Conservation (phyloP, 2,329 filamentous ascomycete species). For the Domatiomyces globalis region DNA sequence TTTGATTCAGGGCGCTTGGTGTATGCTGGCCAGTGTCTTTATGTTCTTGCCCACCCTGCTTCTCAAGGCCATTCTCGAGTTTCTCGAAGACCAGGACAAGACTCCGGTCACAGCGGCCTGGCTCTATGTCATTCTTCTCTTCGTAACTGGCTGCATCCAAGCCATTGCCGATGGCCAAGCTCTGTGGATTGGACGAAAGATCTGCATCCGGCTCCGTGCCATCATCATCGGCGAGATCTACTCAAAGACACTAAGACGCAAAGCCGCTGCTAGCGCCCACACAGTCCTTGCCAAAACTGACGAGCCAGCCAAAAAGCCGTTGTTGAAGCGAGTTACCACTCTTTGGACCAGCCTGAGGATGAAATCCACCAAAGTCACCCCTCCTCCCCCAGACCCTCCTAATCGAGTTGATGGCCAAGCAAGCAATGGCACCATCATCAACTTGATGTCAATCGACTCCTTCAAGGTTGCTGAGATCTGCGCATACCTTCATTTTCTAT, state of each 20-base stretch:
- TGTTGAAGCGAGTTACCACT: constrained; percentile 33
- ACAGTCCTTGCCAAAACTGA: constrained; percentile 51
- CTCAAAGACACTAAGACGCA: constrained; percentile 81
- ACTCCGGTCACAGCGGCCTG: constrained; percentile 79
- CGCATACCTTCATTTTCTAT: constrained; percentile 90
- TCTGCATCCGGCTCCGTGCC: constrained; percentile 82
- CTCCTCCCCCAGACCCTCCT: constrained; percentile 12
- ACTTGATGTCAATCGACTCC: constrained; percentile 97
- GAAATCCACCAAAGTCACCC: constrained; percentile 13
- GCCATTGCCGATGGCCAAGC: constrained; percentile 75
- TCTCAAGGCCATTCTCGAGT: constrained; percentile 80
- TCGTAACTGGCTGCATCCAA: constrained; percentile 65
- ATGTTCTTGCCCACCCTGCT: constrained; percentile 86
- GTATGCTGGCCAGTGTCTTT: constrained; percentile 63
- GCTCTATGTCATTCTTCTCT: constrained; percentile 86
- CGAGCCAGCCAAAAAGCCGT: constrained; percentile 19
- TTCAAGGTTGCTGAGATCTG: constrained; percentile 96
- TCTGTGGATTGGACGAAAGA: constrained; percentile 83
- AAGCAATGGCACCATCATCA: constrained; percentile 96
- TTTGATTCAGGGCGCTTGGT: constrained; percentile 65
- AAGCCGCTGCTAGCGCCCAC: constrained; percentile 66
- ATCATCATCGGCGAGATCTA: constrained; percentile 98
- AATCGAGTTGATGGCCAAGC: constrained; percentile 54
- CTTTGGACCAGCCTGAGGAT: constrained; percentile 41
- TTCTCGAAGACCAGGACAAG: constrained; percentile 66